Evolutionary conservation across 163 green algal genomes (phyloP).

Genomic region (Volvox carteri): DNA sequence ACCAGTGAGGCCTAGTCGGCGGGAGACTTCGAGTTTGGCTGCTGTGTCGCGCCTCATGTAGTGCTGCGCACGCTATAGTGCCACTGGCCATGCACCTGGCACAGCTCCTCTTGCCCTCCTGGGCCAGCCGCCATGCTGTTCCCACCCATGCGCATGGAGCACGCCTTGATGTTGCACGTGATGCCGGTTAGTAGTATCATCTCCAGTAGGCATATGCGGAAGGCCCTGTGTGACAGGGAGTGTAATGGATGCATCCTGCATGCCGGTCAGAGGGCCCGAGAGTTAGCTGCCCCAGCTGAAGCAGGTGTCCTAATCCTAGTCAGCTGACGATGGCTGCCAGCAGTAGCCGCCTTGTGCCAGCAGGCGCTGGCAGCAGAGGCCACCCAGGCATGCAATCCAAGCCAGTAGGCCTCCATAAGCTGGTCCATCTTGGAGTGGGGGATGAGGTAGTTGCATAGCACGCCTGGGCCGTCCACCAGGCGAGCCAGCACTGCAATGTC

Average conservation of each 20-base stretch:
- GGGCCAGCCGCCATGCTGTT: neutral
- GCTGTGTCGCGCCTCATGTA: slow-evolving; percentile 24
- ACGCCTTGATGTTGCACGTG: neutral
- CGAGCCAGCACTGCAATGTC: neutral
- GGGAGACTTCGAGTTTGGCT: too few species aligned
- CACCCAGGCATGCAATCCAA: neutral
- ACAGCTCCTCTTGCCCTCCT: neutral
- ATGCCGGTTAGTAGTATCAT: neutral
- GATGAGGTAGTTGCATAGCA: neutral
- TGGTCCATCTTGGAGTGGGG: slow-evolving; percentile 20
- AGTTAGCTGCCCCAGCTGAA: neutral
- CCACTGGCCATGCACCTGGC: slow-evolving; percentile 38
- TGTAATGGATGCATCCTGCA: neutral
- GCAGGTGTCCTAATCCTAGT: neutral
- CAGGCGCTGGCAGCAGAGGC: neutral
- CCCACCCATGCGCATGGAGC: slow-evolving; percentile 32
- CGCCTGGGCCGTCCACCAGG: neutral
- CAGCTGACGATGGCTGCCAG: neutral
- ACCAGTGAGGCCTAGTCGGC: neutral
- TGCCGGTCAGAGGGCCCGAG: neutral
- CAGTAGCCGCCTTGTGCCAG: too few species aligned
- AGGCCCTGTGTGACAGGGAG: neutral
- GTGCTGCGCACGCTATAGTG: neutral
- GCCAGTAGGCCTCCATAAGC: neutral
- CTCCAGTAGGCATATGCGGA: neutral